A percentile compares a stretch with the other conserved stretches of the same genome.
Conservation (phyloP, 2,329 filamentous ascomycete genomes). For the Aspergillus sp. region DNA sequence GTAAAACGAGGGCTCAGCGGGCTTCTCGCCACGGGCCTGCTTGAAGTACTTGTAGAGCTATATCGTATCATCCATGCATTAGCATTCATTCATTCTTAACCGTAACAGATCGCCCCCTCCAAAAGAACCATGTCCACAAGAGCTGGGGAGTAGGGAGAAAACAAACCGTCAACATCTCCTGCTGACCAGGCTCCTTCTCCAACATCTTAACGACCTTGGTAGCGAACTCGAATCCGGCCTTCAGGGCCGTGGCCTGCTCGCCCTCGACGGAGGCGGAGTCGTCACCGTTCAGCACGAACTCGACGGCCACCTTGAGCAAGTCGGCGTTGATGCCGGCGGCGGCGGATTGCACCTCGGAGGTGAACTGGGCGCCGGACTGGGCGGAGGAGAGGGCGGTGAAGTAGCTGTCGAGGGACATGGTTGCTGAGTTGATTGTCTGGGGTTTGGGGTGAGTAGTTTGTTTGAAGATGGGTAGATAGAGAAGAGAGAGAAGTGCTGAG, state of each 20-base stretch:
- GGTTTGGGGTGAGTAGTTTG: neutral
- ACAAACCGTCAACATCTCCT: conserved; percentile 35
- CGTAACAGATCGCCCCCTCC: no score
- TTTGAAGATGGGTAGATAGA: neutral
- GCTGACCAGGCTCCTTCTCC: conserved; percentile 20
- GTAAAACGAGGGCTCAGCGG: conserved; percentile 18
- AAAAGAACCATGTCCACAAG: neutral
- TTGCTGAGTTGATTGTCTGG: conserved; percentile 3
- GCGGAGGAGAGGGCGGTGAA: conserved; percentile 26
- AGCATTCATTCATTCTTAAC: neutral
- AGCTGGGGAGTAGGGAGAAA: neutral
- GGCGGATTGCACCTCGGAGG: conserved; percentile 27
- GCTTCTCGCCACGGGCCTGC: conserved; percentile 10
- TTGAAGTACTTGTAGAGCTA: conserved; percentile 24
- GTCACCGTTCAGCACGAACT: conserved; percentile 19
- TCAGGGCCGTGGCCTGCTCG: conserved; percentile 22
- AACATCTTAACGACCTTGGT: conserved; percentile 31
- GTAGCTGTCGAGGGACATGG: conserved; percentile 30
- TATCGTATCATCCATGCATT: neutral
- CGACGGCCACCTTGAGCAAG: conserved; percentile 27
- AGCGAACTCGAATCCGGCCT: conserved; percentile 33
- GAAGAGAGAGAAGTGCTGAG: neutral
- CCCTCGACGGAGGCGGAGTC: conserved; percentile 18
- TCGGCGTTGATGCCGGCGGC: conserved; percentile 26
- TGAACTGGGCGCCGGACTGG: conserved; percentile 29